Percentiles rank a stretch among this genome's conserved stretches.
phyloP scores from a whole-genome alignment of 352 stramenopile species.

The Aphanomyces euteiches region DNA sequence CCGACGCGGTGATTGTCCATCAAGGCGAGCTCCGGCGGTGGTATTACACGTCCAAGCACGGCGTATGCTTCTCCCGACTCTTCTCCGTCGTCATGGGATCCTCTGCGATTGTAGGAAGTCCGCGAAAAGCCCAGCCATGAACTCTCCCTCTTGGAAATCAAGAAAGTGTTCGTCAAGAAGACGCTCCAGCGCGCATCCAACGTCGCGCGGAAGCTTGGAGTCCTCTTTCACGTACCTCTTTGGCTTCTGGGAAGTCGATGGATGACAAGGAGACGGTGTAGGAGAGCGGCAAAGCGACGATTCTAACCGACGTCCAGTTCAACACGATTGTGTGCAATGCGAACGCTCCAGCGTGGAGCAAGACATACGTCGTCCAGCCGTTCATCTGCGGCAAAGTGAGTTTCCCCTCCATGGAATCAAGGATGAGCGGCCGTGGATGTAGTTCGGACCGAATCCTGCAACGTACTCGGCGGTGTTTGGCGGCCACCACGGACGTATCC shows the following conservation, averaged over 20 bases:
- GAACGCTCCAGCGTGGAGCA: slow-evolving; percentile 1
- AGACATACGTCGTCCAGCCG: slow-evolving; percentile 14
- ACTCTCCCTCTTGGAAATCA: slow-evolving; percentile 8
- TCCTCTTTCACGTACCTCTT: slow-evolving; percentile 7
- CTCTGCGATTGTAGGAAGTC: slow-evolving; percentile 19
- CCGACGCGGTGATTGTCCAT: slow-evolving; percentile 23
- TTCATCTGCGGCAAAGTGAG: slow-evolving; percentile 24
- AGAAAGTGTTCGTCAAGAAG: slow-evolving; percentile 28
- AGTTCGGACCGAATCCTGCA: slow-evolving; percentile 25
- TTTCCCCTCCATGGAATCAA: not conserved
- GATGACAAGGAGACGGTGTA: not conserved
- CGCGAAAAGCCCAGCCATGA: slow-evolving; percentile 1
- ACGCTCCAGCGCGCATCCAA: slow-evolving; percentile 21
- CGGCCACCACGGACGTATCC: not conserved
- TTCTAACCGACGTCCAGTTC: slow-evolving; percentile 24
- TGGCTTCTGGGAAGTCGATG: not conserved
- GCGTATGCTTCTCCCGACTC: not conserved
- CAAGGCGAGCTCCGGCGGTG: slow-evolving; percentile 25
- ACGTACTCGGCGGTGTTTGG: slow-evolving; percentile 5
- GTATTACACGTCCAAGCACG: slow-evolving; percentile 8
- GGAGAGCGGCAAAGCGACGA: not conserved
- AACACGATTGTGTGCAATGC: slow-evolving; percentile 26
- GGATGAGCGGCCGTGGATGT: not conserved
- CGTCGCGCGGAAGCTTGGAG: slow-evolving; percentile 13
- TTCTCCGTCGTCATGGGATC: not conserved